A percentile compares a stretch with the other conserved stretches of the same genome.
phyloP scores from a whole-genome alignment of 2,329 filamentous ascomycete species.

The Davidsoniella virescens region DNA sequence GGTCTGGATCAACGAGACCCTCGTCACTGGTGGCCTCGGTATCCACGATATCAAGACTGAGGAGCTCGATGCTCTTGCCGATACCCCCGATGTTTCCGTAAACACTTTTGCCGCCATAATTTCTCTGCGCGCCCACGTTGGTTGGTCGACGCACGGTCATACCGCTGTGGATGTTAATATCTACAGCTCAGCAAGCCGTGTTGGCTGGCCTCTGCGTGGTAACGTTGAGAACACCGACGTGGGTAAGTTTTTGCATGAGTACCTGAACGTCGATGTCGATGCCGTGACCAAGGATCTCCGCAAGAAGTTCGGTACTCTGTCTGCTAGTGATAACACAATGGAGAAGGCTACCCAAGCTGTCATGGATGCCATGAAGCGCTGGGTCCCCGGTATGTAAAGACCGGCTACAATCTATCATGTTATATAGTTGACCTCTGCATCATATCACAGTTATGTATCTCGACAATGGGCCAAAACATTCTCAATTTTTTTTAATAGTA shows the following conservation, averaged over 20 bases:
- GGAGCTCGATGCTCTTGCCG: conserved; percentile 53
- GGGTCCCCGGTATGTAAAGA: conserved; percentile 8
- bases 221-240: conserved; percentile 95
- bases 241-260: conserved; percentile 63
- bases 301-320: conserved; percentile 26
- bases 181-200: conserved; percentile 59
- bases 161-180: conserved; percentile 92
- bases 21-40: conserved; percentile 57
- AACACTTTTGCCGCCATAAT: conserved; percentile 67
- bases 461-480: background rate
- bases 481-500: background rate
- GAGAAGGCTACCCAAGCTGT: conserved; percentile 8
- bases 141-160: conserved; percentile 91
- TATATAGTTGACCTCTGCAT: conserved; percentile 15
- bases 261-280: conserved; percentile 65
- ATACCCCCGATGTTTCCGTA: conserved; percentile 36
- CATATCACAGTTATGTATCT: background rate
- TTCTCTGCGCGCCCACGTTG: conserved; percentile 71
- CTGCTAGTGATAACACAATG: background rate
- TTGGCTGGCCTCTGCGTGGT: conserved; percentile 50
- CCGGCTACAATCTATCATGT: background rate
- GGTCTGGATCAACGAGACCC: conserved; percentile 49
- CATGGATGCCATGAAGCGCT: conserved; percentile 10
- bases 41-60: conserved; percentile 54
- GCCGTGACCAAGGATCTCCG: conserved; percentile 60